These are phyloP conservation scores for Trifolium pratense DNA, from an alignment of 306 rosid species.

Conservation along the genomic window DNA sequence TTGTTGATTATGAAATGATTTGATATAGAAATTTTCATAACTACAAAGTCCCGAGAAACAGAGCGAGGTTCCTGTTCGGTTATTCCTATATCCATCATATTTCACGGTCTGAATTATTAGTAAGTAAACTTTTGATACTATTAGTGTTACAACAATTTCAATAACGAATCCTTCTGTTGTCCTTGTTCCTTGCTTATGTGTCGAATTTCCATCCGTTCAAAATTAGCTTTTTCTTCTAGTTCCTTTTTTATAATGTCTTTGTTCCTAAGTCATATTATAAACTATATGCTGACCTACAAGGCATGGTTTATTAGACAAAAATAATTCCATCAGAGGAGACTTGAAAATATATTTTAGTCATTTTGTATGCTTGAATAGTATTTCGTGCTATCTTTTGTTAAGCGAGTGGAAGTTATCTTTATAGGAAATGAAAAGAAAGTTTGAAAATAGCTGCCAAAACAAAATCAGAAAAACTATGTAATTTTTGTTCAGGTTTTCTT, in stretches of 20 bases:
- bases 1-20: neutral
- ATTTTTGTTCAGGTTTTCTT: neutral
- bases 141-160: constrained; percentile 4
- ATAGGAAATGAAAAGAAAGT: neutral
- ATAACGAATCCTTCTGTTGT: neutral
- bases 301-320: constrained; percentile 11
- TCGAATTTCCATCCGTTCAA: neutral
- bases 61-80: neutral
- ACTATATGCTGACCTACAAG: constrained; percentile 1
- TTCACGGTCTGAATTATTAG: neutral
- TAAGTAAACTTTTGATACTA: neutral
- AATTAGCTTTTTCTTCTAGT: neutral
- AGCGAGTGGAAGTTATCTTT: neutral
- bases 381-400: neutral
- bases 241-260: neutral
- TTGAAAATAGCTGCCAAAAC: neutral
- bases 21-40: neutral
- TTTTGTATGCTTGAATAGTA: neutral
- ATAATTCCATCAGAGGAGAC: neutral
- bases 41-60: neutral
- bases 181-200: neutral
- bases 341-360: neutral
- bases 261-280: neutral
- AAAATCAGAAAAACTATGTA: neutral
- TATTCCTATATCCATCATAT: neutral